Percentiles rank a stretch among this genome's conserved stretches.
Conservation (phyloP, 371 early-diverging fungal genomes). For the Blyttiomyces sp. region DNA sequence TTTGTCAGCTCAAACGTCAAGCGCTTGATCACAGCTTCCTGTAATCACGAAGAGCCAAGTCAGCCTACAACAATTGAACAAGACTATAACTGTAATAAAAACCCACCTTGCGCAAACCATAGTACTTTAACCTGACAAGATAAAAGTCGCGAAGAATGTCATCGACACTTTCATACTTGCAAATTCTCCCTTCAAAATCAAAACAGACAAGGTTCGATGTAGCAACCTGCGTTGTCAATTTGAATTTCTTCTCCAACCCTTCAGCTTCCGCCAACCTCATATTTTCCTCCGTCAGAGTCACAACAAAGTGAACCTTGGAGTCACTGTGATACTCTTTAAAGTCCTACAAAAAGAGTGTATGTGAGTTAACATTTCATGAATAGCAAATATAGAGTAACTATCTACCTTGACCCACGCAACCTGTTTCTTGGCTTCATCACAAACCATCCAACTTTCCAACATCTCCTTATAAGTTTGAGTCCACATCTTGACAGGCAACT, state of each 20-base stretch:
- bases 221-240: slow-evolving; percentile 67
- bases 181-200: slow-evolving; percentile 86
- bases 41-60: too few relatives aligned
- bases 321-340: slow-evolving; percentile 83
- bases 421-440: slow-evolving; percentile 57
- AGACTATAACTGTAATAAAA: background rate
- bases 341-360: slow-evolving; percentile 38
- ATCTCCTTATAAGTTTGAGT: slow-evolving; percentile 92
- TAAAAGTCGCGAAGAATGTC: slow-evolving; percentile 95
- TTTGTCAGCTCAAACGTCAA: slow-evolving; percentile 73
- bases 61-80: background rate
- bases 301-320: slow-evolving; percentile 74
- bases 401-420: slow-evolving; percentile 57
- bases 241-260: slow-evolving; percentile 83
- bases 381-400: background rate
- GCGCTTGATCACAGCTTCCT: slow-evolving; percentile 67
- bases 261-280: slow-evolving; percentile 71
- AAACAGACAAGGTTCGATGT: slow-evolving; percentile 98
- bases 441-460: slow-evolving; percentile 71
- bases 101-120: slow-evolving; percentile 85
- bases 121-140: slow-evolving; percentile 80
- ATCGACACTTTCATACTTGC: slow-evolving; percentile 75
- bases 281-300: slow-evolving; percentile 70
- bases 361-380: background rate
- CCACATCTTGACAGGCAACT: slow-evolving; percentile 95